Base-by-base conservation (phyloP, 1,284 basidiomycete species). In the Papiliotrema nemorosa region DNA sequence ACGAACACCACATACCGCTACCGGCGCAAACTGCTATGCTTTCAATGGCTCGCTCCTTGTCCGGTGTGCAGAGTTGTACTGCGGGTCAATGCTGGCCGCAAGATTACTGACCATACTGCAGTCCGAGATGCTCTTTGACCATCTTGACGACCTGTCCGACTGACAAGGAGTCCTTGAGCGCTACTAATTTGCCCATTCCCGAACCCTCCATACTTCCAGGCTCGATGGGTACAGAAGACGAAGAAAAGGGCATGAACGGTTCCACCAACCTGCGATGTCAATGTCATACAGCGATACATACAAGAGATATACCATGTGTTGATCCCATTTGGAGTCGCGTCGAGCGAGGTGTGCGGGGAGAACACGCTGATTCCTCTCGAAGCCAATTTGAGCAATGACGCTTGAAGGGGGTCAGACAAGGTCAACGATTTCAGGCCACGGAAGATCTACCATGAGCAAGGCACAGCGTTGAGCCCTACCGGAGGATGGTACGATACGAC, bases 401-500 rank as follows among this genome's bases (percentile, higher is more conserved):
- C 74, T 75, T 96, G 91, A 13, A 96, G 78, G 0, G 90, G 82
- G 62, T 87, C 86, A 33, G 80, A 69, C 44, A 92, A 79, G 0
- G 88, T 94, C 52, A 97, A 55, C 24, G 87, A 83, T 47, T 86
- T 81, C 53, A 94, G 78, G 2, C 84, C 85, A 33, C 81, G 80
- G 78, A 97, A 97, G 63, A 97, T 89, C 33, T 72, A 34, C 16
- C 16, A n/a, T 37, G 35, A 45, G 33, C 36, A 34, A 5, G 20
- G 13, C 42, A 7, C 44, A 16, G 14, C 3, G 4, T n/a, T n/a
- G 1, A 22, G 22, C 45, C 68, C 52, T 33, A 71, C 70, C 1
- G 89, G 82, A 3, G 90, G 88, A 69, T 94, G 91, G 75, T 97
- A 97, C 16, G 90, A 79, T 24, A 97, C 78, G 47, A 94, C 84